Percentiles rank a stretch among this genome's conserved stretches.
These are phyloP conservation scores for Fusarium luffae DNA, from an alignment of 2,329 filamentous ascomycete species.

Conservation along the genomic window DNA sequence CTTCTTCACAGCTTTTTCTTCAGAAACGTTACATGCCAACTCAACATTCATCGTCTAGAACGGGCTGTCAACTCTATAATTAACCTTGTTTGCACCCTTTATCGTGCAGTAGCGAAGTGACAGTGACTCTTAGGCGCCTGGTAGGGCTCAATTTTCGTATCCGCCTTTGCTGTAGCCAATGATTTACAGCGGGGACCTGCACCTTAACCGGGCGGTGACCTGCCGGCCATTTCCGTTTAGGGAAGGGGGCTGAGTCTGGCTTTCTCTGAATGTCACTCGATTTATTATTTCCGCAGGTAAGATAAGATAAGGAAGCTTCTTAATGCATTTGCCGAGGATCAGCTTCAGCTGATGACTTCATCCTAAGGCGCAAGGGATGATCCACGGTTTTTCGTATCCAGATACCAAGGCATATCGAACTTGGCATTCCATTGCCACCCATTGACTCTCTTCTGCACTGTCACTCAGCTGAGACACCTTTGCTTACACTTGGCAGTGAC, in stretches of 20 bases:
- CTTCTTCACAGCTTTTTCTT: not conserved
- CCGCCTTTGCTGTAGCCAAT: not conserved
- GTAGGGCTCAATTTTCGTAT: not conserved
- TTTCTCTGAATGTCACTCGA: not conserved
- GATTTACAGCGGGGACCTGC: constrained; percentile 3
- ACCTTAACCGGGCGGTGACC: constrained; percentile 8
- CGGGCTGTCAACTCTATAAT: constrained; percentile 3
- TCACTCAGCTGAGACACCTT: not conserved
- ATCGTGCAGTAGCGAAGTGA: not conserved
- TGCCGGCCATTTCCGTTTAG: constrained; percentile 1
- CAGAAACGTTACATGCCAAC: not conserved
- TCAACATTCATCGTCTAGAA: not conserved
- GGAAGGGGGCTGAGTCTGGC: not conserved
- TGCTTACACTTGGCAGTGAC: not conserved
- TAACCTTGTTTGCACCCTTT: constrained; percentile 3
- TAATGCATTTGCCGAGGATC: not conserved
- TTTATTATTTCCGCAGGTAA: not conserved
- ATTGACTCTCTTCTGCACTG: not conserved
- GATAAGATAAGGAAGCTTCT: not conserved
- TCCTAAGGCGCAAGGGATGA: not conserved
- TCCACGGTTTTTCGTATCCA: not conserved
- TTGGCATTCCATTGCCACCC: not conserved
- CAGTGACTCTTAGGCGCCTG: not conserved
- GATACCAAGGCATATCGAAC: not conserved
- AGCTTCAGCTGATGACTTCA: constrained; percentile 9